phyloP scores from a whole-genome alignment of 345 rosid species.

The Syzygium jambos region DNA sequence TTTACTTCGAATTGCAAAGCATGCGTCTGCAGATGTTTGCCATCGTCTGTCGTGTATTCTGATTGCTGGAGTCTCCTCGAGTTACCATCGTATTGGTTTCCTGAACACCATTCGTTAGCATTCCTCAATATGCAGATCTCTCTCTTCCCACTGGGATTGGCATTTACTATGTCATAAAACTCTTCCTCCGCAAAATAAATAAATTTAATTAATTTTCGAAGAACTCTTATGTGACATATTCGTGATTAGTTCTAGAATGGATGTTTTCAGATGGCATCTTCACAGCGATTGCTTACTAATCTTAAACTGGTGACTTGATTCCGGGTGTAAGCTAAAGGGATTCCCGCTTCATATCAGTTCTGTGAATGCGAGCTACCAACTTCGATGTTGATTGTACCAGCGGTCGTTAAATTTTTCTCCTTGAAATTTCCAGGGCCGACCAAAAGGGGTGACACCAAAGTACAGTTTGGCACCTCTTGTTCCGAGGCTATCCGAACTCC shows the following conservation, averaged over 20 bases:
- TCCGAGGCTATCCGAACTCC: slow-evolving; percentile 74
- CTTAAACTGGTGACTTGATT: not conserved
- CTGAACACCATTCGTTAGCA: not conserved
- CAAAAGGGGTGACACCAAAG: slow-evolving; percentile 89
- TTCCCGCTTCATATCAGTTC: not conserved
- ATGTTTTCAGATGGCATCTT: not conserved
- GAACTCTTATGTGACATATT: not conserved
- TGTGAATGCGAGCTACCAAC: not conserved
- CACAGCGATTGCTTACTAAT: not conserved
- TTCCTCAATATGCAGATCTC: not conserved
- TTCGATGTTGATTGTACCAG: not conserved
- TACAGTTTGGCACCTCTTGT: slow-evolving; percentile 91
- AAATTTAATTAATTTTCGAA: not conserved
- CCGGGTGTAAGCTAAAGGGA: not conserved
- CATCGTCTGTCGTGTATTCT: not conserved
- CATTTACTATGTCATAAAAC: not conserved
- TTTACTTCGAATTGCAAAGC: not conserved
- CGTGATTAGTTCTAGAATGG: not conserved
- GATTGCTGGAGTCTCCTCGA: not conserved
- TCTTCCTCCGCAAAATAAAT: not conserved
- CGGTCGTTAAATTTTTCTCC: not conserved
- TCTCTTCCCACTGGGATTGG: not conserved
- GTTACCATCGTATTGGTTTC: not conserved
- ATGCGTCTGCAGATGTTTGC: not conserved
- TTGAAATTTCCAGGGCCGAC: slow-evolving; percentile 58